Base-by-base conservation (phyloP, 1,139 yeast genomes). In the Saccharomyces hybrid region DNA sequence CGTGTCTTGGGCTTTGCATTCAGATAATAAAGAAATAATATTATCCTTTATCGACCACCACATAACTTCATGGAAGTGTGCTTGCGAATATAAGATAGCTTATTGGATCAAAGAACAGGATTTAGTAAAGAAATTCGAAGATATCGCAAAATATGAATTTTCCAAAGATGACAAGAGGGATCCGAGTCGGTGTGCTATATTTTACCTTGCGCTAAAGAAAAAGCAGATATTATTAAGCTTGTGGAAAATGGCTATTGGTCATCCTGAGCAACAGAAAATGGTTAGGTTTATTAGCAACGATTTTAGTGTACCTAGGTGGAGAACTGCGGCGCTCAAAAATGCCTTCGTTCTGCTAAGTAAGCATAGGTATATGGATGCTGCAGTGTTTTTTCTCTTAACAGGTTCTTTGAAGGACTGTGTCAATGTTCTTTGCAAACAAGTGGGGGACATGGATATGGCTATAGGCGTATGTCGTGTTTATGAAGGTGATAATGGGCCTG, bases 301-400 rank as follows among this genome's bases (percentile, higher is more conserved):
- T 67, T 93, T 91, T 65, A 73, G 73, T 1, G 80, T 82, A 54
- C 76, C 79, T 9, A 75, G 97, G 51, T 91, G 97, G 97, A 79
- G 76, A 61, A 79, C 88, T 0, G 97, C 97, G 0, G 97, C 99
- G 0, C 72, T 82, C 64, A 93, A 93, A 65, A 93, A 93, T 71
- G 99, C 99, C 0, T 93, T 82, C 74, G 98, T 90, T 0, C 73
- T 93, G 48, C 70, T 93, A 58, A 90, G 98, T 55, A 88, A 89
- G 65, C 99, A 90, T 68, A 75, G 98, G 48, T 88, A 79, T 65
- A 72, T 80, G 65, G 95, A 91, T 70, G 95, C 98, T 0, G 97
- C 98, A 0, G 84, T 86, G 34, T 91, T 93, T 68, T 93, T 93
- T 70, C 71, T 93, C 42, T 75, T 93, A n/a, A 97, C 87, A 0